Evolutionary conservation across 2,329 filamentous ascomycete species (phyloP), one percentile per base, ranked within the genome.

Genomic region (Colletotrichum aenigma): DNA sequence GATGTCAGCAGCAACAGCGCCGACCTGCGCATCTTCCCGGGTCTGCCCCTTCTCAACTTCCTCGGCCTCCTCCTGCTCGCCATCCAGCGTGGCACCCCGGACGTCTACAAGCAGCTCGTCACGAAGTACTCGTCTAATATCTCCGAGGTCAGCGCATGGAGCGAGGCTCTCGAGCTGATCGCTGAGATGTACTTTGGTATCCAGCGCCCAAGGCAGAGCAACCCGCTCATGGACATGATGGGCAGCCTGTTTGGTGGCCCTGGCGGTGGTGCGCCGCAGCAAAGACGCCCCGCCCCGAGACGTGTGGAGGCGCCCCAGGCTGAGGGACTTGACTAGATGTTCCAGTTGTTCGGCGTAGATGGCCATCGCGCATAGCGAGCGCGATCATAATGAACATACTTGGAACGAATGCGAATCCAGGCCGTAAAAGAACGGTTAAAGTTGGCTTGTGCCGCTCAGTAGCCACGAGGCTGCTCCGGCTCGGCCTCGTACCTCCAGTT

Each of bases 101-200:
- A 97, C 80, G 86, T 97, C 65, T 99, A 94, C 87, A 93, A 93
- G 81, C 94, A 96, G 83, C 87, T 99, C 79, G 92, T 93, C 79
- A 91, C 90, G 76, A 97, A 98, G 82, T 99, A 98, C 85, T 91
- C 92, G 48, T 84, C 88, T 7, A 92, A 98, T 81, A 90, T 98
- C 75, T 93, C 93, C 80, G 96, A 98, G 79, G 88, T 92, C 2
- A 91, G 91, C 7, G 89, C 90, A 15, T 98, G 96, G 96, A 91
- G 93, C 38, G 96, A 95, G 82, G 90, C 95, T 28, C 87, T 99
- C 76, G 94, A 96, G 79, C 93, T 95, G 84, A 93, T 99, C 80
- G 96, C 94, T 65, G 96, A 99, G 87, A 96, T 98, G 92, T 99
- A 98, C 88, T 99, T 99, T 86, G 93, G 93, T 43, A 97, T 99